Conservation (phyloP, 306 rosid genomes). For the Cyclanthera cordifolia region DNA sequence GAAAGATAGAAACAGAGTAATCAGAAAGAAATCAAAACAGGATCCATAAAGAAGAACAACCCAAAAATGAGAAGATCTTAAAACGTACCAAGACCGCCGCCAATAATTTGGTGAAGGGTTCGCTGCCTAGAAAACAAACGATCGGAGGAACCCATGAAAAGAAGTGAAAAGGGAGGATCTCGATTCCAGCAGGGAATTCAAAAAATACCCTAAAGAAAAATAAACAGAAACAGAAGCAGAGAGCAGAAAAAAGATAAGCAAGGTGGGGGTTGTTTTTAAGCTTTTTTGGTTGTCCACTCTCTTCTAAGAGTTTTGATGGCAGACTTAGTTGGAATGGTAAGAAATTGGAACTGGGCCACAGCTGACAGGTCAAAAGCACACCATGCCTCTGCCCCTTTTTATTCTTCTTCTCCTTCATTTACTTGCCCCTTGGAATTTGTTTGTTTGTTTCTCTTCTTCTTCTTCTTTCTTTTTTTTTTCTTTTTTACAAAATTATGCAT, state of each 20-base stretch:
- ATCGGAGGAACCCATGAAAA: conserved; percentile 55
- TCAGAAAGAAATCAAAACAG: not conserved
- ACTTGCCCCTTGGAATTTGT: not conserved
- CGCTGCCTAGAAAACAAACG: conserved; percentile 56
- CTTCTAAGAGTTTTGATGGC: not conserved
- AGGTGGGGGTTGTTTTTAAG: not conserved
- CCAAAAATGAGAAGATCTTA: too few relatives aligned
- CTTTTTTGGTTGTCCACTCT: conserved; percentile 3
- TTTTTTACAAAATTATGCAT: too few relatives aligned
- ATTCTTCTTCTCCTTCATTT: conserved; percentile 12
- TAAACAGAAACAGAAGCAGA: not conserved
- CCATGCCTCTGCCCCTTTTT: too few relatives aligned
- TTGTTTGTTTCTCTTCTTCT: too few relatives aligned
- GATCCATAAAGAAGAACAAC: not conserved
- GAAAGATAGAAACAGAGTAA: not conserved
- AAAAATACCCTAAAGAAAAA: not conserved
- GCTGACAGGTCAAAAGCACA: not conserved
- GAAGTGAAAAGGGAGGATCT: conserved; percentile 1
- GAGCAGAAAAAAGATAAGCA: not conserved
- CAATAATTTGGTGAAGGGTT: conserved; percentile 66
- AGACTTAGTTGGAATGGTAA: conserved; percentile 6
- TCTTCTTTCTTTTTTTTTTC: too few relatives aligned
- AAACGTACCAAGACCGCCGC: conserved; percentile 53
- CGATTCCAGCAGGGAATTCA: not conserved
- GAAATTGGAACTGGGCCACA: conserved; percentile 7